phyloP scores from a whole-genome alignment of 2,329 filamentous ascomycete genomes.

The Parasarocladium wereldwijsianum region DNA sequence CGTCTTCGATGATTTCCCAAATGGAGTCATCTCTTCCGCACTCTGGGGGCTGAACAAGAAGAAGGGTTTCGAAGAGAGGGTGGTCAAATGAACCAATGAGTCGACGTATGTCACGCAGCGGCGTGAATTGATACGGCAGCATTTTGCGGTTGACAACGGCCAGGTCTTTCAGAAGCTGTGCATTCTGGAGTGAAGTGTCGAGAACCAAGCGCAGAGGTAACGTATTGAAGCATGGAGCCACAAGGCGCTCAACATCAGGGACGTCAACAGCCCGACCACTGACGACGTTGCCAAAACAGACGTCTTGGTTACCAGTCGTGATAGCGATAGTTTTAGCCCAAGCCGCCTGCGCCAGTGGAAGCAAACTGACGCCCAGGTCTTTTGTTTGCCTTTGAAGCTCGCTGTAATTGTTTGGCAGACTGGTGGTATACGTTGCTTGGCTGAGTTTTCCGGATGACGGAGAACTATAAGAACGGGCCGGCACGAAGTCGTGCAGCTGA shows the following conservation, averaged over 20 bases:
- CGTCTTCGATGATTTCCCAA: slow-evolving; percentile 43
- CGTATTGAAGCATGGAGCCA: slow-evolving; percentile 91
- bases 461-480: slow-evolving; percentile 13
- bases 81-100: no score
- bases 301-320: slow-evolving; percentile 40
- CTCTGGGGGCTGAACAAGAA: slow-evolving; percentile 59
- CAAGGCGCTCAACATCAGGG: slow-evolving; percentile 51
- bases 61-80: slow-evolving; percentile 71
- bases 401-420: slow-evolving; percentile 22
- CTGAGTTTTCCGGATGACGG: slow-evolving; percentile 9
- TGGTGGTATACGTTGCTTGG: slow-evolving; percentile 14
- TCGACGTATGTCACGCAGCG: slow-evolving; percentile 34
- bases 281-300: slow-evolving; percentile 81
- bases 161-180: slow-evolving; percentile 42
- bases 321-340: slow-evolving; percentile 54
- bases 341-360: slow-evolving; percentile 55
- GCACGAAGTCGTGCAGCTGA: slow-evolving; percentile 35
- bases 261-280: slow-evolving; percentile 59
- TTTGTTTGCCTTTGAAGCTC: slow-evolving; percentile 34
- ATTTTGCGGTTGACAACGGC: slow-evolving; percentile 47
- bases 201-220: slow-evolving; percentile 53
- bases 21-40: slow-evolving; percentile 38
- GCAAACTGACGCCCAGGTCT: slow-evolving; percentile 41
- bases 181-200: slow-evolving; percentile 26
- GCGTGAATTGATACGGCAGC: slow-evolving; percentile 58